phyloP scores from a whole-genome alignment of 495 filamentous ascomycete genomes.

The Hyphodiscus hymeniophilus region DNA sequence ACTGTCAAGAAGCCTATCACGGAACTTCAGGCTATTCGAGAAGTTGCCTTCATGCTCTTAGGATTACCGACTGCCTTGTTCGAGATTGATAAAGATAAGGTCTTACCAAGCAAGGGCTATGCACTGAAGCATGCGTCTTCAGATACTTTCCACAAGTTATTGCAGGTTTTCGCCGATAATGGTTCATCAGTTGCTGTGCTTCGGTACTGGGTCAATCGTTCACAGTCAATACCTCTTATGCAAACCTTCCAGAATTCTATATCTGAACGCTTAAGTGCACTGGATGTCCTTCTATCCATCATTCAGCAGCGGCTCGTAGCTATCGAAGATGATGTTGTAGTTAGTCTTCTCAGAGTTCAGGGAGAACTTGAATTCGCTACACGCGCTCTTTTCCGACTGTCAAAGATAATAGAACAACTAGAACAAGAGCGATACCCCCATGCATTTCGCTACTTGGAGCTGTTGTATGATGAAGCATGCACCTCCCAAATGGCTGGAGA shows the following conservation, averaged over 20 bases:
- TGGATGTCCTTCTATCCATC: slow-evolving; percentile 34
- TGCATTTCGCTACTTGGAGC: slow-evolving; percentile 46
- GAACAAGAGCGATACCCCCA: slow-evolving; percentile 18
- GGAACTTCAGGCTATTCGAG: slow-evolving; percentile 67
- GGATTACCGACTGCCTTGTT: slow-evolving; percentile 73
- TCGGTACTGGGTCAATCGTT: slow-evolving; percentile 15
- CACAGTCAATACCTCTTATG: slow-evolving; percentile 35
- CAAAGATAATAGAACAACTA: slow-evolving; percentile 31
- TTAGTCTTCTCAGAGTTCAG: slow-evolving; percentile 52
- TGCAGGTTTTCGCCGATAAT: slow-evolving; percentile 24
- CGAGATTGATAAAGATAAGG: slow-evolving; percentile 21
- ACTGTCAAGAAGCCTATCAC: slow-evolving; percentile 44
- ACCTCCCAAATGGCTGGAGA: slow-evolving; percentile 62
- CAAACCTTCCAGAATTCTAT: slow-evolving; percentile 41
- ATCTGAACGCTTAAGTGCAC: slow-evolving; percentile 30
- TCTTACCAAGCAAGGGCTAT: slow-evolving; percentile 19
- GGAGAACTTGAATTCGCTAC: slow-evolving; percentile 47
- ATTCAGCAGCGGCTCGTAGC: slow-evolving; percentile 38
- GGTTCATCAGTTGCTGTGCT: slow-evolving; percentile 21
- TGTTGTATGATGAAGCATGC: slow-evolving; percentile 61
- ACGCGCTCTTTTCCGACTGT: slow-evolving; percentile 46
- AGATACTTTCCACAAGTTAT: slow-evolving; percentile 22
- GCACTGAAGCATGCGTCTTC: slow-evolving; percentile 26
- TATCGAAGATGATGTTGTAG: slow-evolving; percentile 35
- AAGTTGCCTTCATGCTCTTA: slow-evolving; percentile 75